Conservation (phyloP, 805 yeast species). For the Scheffersomyces ergatensis region DNA sequence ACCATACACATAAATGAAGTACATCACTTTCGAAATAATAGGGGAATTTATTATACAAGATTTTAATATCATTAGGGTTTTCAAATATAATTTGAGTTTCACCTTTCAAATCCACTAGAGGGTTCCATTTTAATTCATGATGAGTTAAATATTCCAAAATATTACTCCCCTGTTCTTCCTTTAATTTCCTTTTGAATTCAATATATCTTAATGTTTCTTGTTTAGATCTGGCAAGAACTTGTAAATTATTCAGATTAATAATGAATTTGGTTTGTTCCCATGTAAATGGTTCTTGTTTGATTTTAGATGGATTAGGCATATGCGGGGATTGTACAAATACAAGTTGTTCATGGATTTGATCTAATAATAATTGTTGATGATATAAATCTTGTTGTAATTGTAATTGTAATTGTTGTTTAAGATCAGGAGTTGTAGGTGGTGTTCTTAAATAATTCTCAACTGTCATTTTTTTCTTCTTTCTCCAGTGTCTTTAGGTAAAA, state of each 20-base stretch:
- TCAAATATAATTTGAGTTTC: conserved; percentile 10
- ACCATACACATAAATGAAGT: conserved; percentile 66
- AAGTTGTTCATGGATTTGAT: conserved; percentile 9
- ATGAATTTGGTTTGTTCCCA: conserved; percentile 45
- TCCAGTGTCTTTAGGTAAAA: no score
- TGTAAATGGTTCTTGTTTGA: conserved; percentile 34
- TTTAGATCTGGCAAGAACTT: conserved; percentile 47
- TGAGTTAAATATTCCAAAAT: conserved; percentile 49
- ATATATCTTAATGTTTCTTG: conserved; percentile 43
- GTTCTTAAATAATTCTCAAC: conserved; percentile 1
- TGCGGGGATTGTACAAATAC: conserved; percentile 25
- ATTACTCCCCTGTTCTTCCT: conserved; percentile 27
- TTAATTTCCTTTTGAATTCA: conserved; percentile 42
- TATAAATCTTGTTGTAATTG: no score
- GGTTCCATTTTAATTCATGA: conserved; percentile 51
- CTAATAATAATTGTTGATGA: not conserved
- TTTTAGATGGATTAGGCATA: conserved; percentile 37
- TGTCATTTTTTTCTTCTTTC: no score
- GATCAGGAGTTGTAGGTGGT: conserved; percentile 8
- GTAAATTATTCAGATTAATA: conserved; percentile 41
- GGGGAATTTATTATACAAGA: conserved; percentile 62
- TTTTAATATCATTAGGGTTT: conserved; percentile 36
- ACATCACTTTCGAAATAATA: conserved; percentile 55
- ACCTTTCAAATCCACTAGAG: conserved; percentile 17
- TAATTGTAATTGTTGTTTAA: not conserved